These are phyloP conservation scores for Ascochyta fabae DNA, from an alignment of 2,329 filamentous ascomycete species.

Conservation along the genomic window DNA sequence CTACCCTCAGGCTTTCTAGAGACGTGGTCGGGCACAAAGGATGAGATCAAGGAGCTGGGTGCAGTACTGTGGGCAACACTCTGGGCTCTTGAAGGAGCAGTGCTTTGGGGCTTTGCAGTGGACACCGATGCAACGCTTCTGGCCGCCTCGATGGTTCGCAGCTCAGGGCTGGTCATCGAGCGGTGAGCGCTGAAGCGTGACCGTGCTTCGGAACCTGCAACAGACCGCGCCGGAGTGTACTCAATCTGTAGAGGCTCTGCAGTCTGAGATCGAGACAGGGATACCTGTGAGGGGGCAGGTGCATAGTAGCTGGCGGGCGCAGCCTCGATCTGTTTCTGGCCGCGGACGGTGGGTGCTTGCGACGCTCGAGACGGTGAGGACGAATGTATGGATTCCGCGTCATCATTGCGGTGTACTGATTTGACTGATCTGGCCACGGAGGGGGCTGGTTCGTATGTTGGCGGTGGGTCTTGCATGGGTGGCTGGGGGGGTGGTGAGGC, in stretches of 20 bases:
- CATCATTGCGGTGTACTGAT: slow-evolving; percentile 47
- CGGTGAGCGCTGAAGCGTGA: slow-evolving; percentile 36
- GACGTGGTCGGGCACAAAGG: slow-evolving; percentile 44
- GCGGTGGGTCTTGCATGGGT: slow-evolving; percentile 42
- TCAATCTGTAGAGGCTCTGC: slow-evolving; percentile 38
- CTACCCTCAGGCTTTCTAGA: slow-evolving; percentile 39
- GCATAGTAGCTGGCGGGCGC: slow-evolving; percentile 45
- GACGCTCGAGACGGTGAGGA: slow-evolving; percentile 31
- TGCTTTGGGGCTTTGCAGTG: slow-evolving; percentile 23
- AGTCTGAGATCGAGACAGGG: slow-evolving; percentile 35
- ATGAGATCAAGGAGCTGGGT: slow-evolving; percentile 47
- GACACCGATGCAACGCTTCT: slow-evolving; percentile 27
- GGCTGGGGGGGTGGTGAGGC: slow-evolving; percentile 35
- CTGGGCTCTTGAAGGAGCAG: slow-evolving; percentile 20
- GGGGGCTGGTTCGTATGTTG: slow-evolving; percentile 36
- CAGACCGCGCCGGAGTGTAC: slow-evolving; percentile 44
- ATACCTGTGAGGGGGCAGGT: slow-evolving; percentile 41
- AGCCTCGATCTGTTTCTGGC: slow-evolving; percentile 50
- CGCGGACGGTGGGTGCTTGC: slow-evolving; percentile 24
- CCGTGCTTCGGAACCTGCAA: slow-evolving; percentile 34
- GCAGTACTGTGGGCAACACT: slow-evolving; percentile 35
- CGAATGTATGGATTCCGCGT: slow-evolving; percentile 46
- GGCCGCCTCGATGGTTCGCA: slow-evolving; percentile 32
- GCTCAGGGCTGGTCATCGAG: slow-evolving; percentile 41
- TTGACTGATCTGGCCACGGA: slow-evolving; percentile 23